These are phyloP conservation scores for Tricholoma sp. DNA, from an alignment of 768 basidiomycete genomes.

Conservation along the genomic window DNA sequence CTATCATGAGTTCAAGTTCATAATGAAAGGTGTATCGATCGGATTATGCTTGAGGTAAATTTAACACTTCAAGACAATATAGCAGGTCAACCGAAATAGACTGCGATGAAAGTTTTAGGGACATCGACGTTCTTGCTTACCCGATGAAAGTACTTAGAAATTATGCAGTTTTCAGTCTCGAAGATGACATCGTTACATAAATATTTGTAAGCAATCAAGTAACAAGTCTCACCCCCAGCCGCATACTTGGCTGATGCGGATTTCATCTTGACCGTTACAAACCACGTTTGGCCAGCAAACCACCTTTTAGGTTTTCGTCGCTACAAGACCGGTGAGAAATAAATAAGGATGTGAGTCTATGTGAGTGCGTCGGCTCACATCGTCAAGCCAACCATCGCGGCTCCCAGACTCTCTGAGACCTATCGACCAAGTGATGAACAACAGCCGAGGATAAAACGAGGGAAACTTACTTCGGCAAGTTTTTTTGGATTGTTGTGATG, in stretches of 20 bases:
- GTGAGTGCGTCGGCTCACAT: conserved; percentile 50
- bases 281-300: conserved; percentile 63
- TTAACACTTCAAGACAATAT: background rate
- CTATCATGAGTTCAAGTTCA: conserved; percentile 52
- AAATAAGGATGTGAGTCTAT: background rate
- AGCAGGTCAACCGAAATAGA: conserved; percentile 1
- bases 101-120: conserved; percentile 13
- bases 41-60: conserved; percentile 37
- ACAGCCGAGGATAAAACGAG: conserved; percentile 1
- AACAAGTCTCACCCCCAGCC: background rate
- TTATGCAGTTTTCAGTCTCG: too few relatives aligned
- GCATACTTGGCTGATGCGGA: background rate
- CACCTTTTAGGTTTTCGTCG: conserved; percentile 63
- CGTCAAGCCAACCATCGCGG: conserved; percentile 90
- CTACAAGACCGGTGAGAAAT: conserved; percentile 29
- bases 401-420: conserved; percentile 80
- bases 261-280: conserved; percentile 30
- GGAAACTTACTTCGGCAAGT: conserved; percentile 67
- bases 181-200: conserved; percentile 12
- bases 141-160: background rate
- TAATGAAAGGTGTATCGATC: conserved; percentile 57
- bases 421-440: conserved; percentile 19
- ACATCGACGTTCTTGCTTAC: conserved; percentile 5
- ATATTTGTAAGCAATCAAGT: background rate
- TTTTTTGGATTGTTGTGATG: conserved; percentile 94